A percentile compares a stretch with the other conserved stretches of the same genome.
phyloP scores from a whole-genome alignment of 305 asterid species.

The Solanum hybrid region DNA sequence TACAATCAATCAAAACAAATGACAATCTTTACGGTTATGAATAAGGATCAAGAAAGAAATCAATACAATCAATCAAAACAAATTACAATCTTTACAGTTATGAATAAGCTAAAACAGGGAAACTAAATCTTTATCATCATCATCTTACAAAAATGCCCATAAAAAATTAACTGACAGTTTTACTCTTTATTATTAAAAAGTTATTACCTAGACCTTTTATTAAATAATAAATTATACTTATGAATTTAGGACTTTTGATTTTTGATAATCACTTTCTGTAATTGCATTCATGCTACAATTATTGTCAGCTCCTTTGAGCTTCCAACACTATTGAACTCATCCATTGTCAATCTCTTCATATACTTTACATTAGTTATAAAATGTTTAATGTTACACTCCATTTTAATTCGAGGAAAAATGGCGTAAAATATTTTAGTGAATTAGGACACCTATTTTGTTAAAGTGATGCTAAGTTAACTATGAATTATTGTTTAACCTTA shows the following conservation, averaged over 20 bases:
- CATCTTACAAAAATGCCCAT: neutral
- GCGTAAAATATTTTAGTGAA: neutral
- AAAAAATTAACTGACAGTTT: neutral
- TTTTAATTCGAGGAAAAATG: neutral
- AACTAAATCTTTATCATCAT: neutral
- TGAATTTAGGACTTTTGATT: neutral
- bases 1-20: too few species aligned
- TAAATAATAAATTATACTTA: neutral
- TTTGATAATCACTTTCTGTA: neutral
- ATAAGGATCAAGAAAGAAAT: too few species aligned
- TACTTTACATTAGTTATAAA: neutral
- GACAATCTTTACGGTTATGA: neutral
- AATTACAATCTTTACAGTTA: too few species aligned
- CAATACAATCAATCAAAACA: too few species aligned
- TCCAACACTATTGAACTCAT: neutral
- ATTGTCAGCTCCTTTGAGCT: neutral
- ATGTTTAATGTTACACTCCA: neutral
- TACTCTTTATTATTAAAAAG: neutral
- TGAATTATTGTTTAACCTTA: neutral
- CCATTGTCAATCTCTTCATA: neutral
- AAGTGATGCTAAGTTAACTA: neutral
- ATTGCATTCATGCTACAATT: neutral
- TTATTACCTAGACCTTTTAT: neutral
- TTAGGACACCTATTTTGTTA: neutral
- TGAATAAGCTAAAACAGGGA: neutral